These are phyloP conservation scores for Triticum dicoccoides DNA, from an alignment of 176 grass and related monocot species.

Conservation along the genomic window DNA sequence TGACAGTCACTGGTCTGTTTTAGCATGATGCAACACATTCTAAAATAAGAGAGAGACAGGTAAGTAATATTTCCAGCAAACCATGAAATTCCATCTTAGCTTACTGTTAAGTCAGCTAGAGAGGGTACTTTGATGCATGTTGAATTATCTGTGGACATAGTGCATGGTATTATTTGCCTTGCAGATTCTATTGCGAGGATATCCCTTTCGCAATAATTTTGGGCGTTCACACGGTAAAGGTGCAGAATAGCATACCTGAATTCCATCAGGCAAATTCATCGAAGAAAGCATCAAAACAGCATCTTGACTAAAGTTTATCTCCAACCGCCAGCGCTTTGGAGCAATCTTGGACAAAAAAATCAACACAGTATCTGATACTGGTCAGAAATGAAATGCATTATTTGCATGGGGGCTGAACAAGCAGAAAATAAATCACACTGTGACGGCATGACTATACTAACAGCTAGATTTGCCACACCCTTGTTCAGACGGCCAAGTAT, in stretches of 20 bases:
- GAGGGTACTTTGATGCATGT: background rate
- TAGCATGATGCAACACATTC: background rate
- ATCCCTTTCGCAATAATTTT: background rate
- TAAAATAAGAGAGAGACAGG: background rate
- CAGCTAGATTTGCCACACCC: background rate
- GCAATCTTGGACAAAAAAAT: constrained; percentile 53
- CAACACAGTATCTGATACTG: constrained; percentile 7
- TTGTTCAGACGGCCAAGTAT: background rate
- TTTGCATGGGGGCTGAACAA: too few species aligned
- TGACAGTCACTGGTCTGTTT: background rate
- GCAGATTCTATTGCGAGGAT: background rate
- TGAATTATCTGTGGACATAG: background rate
- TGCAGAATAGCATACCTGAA: constrained; percentile 60
- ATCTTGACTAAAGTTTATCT: constrained; percentile 96
- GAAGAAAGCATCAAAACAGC: constrained; percentile 98
- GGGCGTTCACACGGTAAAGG: background rate
- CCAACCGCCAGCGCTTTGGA: constrained; percentile 87
- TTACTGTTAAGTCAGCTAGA: background rate
- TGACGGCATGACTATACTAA: background rate
- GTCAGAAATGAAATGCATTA: background rate
- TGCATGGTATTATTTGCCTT: background rate
- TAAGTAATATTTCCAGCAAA: background rate
- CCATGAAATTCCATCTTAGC: background rate
- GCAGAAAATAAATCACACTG: background rate
- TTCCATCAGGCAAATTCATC: constrained; percentile 93